Base-by-base conservation (phyloP, 2,329 filamentous ascomycete genomes). In the Ciborinia camelliae region DNA sequence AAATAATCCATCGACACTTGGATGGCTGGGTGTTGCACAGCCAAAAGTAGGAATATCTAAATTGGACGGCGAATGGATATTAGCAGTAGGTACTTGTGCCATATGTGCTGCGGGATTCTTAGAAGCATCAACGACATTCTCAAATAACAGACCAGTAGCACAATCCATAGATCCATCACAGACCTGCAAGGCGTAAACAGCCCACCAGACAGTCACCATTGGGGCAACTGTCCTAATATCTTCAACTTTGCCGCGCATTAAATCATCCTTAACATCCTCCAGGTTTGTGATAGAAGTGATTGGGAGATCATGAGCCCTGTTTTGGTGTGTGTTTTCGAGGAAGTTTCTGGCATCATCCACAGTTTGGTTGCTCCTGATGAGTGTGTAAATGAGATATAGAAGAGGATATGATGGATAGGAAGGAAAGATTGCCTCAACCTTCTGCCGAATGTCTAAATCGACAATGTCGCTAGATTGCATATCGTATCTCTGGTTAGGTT, bases 151-250 rank as follows among this genome's bases (percentile, higher is more conserved):
- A 28, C 37, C 1, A 55, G 23, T 47, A 45, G 60, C 50, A 32
- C 8, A 12, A 28, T 63, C n/a, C 4, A 15, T 5, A 47, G 26
- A 39, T 35, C 26, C 37, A 45, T 57, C 41, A n/a, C 60, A 63
- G 12, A 63, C 39, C 15, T 45, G 37, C 30, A 63, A 28, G n/a
- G 50, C 30, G 18, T 63, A 63, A 26, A 26, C 4, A 4, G 60
- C 50, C 60, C 60, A 63, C 60, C 60, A 63, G 7, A 48, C 18
- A 28, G 39, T 63, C 4, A 26, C 23, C 12, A 18, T 23, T 43
- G 60, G 23, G 2, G 18, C 15, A 14, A 55, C 4, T 6, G 28
- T 57, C 4, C 8, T 32, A 4, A 63, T 41, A 14, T 28, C 1
- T 57, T 37, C 9, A 28, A 57, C 20, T 26, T 63, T 48, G 8